phyloP scores from a whole-genome alignment of 192 early-diverging fungal species.

The Haplosporangium gracile region DNA sequence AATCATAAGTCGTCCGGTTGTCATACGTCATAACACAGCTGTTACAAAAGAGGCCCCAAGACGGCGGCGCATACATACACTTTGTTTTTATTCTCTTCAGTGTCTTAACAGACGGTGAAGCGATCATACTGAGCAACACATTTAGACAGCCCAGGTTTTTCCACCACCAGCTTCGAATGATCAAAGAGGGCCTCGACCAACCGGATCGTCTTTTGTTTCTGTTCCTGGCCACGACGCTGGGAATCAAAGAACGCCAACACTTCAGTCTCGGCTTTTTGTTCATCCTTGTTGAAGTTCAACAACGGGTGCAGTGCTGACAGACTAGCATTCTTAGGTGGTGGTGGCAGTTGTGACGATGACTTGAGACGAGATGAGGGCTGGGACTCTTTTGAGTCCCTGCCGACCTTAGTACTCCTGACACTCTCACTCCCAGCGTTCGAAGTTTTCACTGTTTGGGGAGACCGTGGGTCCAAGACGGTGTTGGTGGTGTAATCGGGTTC shows the following conservation, averaged over 20 bases:
- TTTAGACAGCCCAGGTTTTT: constrained; percentile 39
- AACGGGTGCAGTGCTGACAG: constrained; percentile 33
- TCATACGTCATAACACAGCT: no score
- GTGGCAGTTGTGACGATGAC: neutral
- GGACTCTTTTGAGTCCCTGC: neutral
- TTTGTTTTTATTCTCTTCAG: neutral
- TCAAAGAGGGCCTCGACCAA: constrained; percentile 45
- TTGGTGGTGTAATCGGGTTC: neutral
- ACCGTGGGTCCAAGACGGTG: neutral
- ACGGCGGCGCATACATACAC: neutral
- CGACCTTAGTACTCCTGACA: neutral
- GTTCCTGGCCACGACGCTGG: constrained; percentile 16
- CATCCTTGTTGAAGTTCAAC: constrained; percentile 29
- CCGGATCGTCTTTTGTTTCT: constrained; percentile 21
- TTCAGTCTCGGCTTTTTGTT: constrained; percentile 39
- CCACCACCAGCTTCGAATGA: constrained; percentile 14
- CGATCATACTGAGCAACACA: constrained; percentile 47
- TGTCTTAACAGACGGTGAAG: constrained; percentile 33
- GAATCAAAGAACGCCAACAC: constrained; percentile 46
- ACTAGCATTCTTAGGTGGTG: neutral
- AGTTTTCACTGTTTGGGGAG: neutral
- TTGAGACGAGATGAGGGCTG: constrained; percentile 10
- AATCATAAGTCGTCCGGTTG: no score
- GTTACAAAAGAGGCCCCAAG: neutral
- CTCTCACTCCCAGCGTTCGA: neutral